Evolutionary conservation across 768 basidiomycete genomes (phyloP).

Genomic region (Austroboletus festivus): DNA sequence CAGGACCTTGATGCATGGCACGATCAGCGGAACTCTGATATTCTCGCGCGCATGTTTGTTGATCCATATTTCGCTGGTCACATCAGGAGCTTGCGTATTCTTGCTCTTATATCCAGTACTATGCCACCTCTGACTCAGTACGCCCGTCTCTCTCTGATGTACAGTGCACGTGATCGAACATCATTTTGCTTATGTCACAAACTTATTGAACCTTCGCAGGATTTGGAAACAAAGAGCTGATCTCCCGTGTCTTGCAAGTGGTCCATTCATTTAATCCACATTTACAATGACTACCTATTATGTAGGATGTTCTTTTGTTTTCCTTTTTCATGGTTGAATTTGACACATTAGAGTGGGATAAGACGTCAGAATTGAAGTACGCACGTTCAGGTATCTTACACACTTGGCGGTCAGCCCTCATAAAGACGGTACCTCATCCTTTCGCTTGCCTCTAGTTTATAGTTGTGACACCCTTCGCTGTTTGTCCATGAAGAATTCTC

Average conservation of each 20-base stretch:
- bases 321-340: neutral
- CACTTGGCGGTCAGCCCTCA: conserved; percentile 56
- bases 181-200: conserved; percentile 55
- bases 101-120: conserved; percentile 47
- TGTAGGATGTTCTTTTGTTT: conserved; percentile 33
- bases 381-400: conserved; percentile 51
- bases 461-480: conserved; percentile 53
- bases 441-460: conserved; percentile 49
- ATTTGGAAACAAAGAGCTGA: conserved; percentile 56
- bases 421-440: conserved; percentile 37
- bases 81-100: conserved; percentile 57
- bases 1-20: conserved; percentile 47
- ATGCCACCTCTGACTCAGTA: conserved; percentile 56
- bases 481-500: conserved; percentile 50
- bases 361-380: conserved; percentile 42
- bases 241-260: conserved; percentile 49
- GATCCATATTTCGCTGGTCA: conserved; percentile 57
- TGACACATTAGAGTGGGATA: conserved; percentile 30
- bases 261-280: conserved; percentile 51
- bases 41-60: conserved; percentile 62
- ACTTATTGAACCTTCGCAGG: conserved; percentile 55
- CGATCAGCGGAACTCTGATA: conserved; percentile 64
- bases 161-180: neutral
- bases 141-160: conserved; percentile 1
- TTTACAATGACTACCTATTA: conserved; percentile 54